Conservation (phyloP, 2,329 filamentous ascomycete genomes). For the Sordariomycetes sp. region DNA sequence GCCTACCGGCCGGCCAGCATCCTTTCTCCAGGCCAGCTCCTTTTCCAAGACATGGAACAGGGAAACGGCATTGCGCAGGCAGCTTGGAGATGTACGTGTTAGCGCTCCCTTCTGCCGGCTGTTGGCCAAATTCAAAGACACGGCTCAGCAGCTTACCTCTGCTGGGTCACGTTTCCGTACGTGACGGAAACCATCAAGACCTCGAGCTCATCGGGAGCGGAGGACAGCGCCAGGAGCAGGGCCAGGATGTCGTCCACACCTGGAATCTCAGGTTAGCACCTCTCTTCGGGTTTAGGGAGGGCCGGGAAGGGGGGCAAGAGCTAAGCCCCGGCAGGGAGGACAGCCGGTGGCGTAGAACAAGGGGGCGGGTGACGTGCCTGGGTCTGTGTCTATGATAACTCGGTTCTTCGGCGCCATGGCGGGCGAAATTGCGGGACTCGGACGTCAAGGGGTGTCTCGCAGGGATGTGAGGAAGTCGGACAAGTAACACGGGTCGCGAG, state of each 20-base stretch:
- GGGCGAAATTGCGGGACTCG: neutral
- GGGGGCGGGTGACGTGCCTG: slow-evolving; percentile 39
- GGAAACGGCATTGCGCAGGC: slow-evolving; percentile 77
- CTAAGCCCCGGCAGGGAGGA: neutral
- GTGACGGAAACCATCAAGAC: slow-evolving; percentile 78
- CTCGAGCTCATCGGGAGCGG: slow-evolving; percentile 74
- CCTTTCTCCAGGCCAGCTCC: slow-evolving; percentile 73
- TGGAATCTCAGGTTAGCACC: slow-evolving; percentile 13
- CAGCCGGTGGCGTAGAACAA: neutral
- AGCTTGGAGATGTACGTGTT: slow-evolving; percentile 28
- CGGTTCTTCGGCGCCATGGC: slow-evolving; percentile 53
- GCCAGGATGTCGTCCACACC: slow-evolving; percentile 89
- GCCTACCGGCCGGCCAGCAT: slow-evolving; percentile 54
- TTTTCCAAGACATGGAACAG: slow-evolving; percentile 88
- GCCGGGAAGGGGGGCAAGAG: neutral
- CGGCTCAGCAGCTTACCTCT: slow-evolving; percentile 44
- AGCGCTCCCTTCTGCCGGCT: neutral
- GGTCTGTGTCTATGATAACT: slow-evolving; percentile 95
- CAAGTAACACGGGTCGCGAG: neutral
- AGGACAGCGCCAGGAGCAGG: slow-evolving; percentile 75
- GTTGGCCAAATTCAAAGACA: neutral
- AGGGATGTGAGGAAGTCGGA: neutral
- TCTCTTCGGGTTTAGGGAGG: neutral
- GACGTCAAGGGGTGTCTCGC: neutral
- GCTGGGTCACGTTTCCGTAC: slow-evolving; percentile 84